These are phyloP conservation scores for Termitomyces titanicus DNA, from an alignment of 768 basidiomycete species.

Conservation along the genomic window DNA sequence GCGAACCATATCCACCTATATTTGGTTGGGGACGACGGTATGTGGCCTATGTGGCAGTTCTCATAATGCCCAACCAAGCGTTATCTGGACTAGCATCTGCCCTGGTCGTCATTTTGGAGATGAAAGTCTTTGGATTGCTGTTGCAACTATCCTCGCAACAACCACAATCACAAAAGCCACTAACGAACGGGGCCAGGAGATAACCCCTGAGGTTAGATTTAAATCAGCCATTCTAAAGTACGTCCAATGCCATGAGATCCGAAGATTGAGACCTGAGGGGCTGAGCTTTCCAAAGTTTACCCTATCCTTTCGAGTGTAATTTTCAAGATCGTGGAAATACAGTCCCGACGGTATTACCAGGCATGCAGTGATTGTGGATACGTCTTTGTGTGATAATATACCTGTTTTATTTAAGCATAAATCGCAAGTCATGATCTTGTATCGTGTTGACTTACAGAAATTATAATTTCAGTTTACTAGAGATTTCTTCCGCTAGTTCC, in stretches of 20 bases:
- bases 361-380: not conserved
- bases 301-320: not conserved
- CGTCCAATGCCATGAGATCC: not conserved
- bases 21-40: constrained; percentile 36
- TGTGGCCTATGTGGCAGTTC: not conserved
- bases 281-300: not conserved
- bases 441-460: not conserved
- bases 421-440: not conserved
- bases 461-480: constrained; percentile 37
- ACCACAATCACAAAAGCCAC: constrained; percentile 22
- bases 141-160: constrained; percentile 25
- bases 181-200: constrained; percentile 24
- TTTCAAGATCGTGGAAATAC: not conserved
- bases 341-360: not conserved
- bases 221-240: constrained; percentile 2
- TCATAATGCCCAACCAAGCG: not conserved
- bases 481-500: constrained; percentile 55
- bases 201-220: constrained; percentile 10
- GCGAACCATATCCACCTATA: constrained; percentile 17
- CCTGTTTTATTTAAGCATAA: not conserved
- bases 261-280: not conserved
- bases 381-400: not conserved
- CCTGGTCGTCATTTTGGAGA: constrained; percentile 24
- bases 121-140: constrained; percentile 17
- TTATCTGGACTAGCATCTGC: constrained; percentile 16